A percentile compares a stretch with the other conserved stretches of the same genome.
These are phyloP conservation scores for Tetraselmis striata DNA, from an alignment of 139 green algal species.

Conservation along the genomic window DNA sequence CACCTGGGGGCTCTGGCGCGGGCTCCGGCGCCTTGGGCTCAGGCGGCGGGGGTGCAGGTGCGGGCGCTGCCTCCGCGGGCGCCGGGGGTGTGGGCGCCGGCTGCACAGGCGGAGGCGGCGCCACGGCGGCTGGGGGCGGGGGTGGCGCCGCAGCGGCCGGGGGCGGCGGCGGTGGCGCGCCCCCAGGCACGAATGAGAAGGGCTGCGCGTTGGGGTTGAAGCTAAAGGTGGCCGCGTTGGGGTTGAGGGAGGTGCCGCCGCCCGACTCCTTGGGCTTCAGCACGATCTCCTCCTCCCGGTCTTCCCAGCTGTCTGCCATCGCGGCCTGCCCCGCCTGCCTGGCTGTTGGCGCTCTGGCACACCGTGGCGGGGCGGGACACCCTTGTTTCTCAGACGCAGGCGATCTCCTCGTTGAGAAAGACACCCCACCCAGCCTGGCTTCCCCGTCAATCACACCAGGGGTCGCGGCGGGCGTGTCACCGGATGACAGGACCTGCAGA, in stretches of 20 bases:
- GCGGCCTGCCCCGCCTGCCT: neutral
- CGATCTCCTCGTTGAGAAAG: no score
- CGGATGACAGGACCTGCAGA: no score
- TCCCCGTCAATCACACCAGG: no score
- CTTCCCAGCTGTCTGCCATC: slow-evolving; percentile 32
- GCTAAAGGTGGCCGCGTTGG: slow-evolving; percentile 44
- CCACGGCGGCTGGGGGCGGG: neutral
- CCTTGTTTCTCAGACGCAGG: no score
- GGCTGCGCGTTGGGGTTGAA: slow-evolving; percentile 55
- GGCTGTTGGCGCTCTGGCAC: no score
- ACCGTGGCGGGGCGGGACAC: no score
- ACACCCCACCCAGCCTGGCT: no score
- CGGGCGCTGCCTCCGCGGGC: neutral
- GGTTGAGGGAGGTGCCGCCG: slow-evolving; percentile 35
- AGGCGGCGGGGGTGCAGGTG: neutral
- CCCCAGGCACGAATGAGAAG: slow-evolving; percentile 38
- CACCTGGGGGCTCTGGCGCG: neutral
- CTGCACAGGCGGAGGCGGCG: no score
- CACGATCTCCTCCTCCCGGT: slow-evolving; percentile 16
- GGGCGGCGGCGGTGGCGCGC: slow-evolving; percentile 1
- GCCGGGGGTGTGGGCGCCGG: slow-evolving; percentile 16
- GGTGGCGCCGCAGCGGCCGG: slow-evolving; percentile 17
- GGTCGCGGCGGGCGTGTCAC: no score
- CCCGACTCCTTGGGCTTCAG: slow-evolving; percentile 16
- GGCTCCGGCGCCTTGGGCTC: slow-evolving; percentile 4